Evolutionary conservation across 352 stramenopile species (phyloP), one percentile per base, ranked within the genome.

Genomic region (Globisporangium nodosum): DNA sequence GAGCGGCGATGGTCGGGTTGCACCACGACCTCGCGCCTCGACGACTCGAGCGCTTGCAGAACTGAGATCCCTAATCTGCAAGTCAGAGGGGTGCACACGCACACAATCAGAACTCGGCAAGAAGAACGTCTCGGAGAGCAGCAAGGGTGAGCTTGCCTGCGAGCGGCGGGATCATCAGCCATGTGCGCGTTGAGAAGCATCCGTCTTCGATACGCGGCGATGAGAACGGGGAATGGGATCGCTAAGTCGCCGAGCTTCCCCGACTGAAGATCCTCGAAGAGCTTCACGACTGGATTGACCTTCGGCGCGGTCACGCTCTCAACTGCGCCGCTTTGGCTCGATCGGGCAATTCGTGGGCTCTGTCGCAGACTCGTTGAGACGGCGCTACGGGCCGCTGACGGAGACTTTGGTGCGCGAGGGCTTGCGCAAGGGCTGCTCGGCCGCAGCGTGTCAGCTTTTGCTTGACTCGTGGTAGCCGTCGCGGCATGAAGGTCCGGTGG

Each of bases 161-260:
- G 71, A 15, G 76, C 64, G 2, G 72, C 64, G 0, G 76, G 58
- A 52, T 90, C 82, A 12, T 81, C 78, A 11, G 81, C 74, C 83
- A 93, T 93, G 73, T 93, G 83, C 0, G 83, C 83, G 43, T 90
- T 87, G n/a, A 93, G 63, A 9, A 91, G 68, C 83, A 93, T 91
- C 3, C 81, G 77, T 5, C 85, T 68, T 9, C 85, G 68, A 33
- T 91, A 92, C 12, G 85, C 85, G 3, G 80, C 90, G 69, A 92
- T 92, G 27, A 92, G 67, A 20, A 89, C 73, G 1, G 85, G 80
- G 33, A 94, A 92, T 7, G 78, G 79, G 31, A 91, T 76, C 16
- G 76, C 71, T 20, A 91, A 56, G 63, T 94, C 81, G 0, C 85
- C 85, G 0, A 94, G 71, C 54, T 88, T 90, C 9, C 85, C 85